Base-by-base conservation (phyloP, 495 filamentous ascomycete genomes). In the Xylaria intraflava region DNA sequence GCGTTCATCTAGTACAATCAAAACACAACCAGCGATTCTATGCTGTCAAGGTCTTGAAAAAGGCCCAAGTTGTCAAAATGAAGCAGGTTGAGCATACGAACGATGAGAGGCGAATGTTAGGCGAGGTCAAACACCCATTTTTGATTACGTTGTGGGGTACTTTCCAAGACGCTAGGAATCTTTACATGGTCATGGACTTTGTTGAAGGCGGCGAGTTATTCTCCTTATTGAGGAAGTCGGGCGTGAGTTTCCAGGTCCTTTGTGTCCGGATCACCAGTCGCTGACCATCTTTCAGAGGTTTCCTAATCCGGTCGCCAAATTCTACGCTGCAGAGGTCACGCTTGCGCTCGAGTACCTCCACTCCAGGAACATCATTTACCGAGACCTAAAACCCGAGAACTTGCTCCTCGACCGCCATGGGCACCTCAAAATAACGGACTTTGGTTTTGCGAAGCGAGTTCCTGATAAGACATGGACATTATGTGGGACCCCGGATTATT, bases 161-260 rank as follows among this genome's bases (percentile, higher is more conserved):
- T 16, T 98, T 96, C 69, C 90, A 97, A 68, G 94, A 97, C 60
- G 79, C 87, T 17, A 86, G 84, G 67, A 97, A 98, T 65, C 73
- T 98, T 19, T 98, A 98, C 77, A 97, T 98, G 93, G 93, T 98
- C 59, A 97, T 98, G 93, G 93, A 97, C 64, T 98, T 98, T 74
- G 89, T 98, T n/a, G 94, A 98, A 70, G 93, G 93, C 59, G 93
- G 93, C 51, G 94, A 98, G 75, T 76, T 98, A 46, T 98, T 98
- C 70, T 96, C 91, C 63, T 67, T 97, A 59, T 74, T 98, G 51
- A 82, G 94, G 52, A 96, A 96, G 72, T 96, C 92, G 33, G 94
- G 96, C 78, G 93, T 96, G 76, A 72, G 86, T 76, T 39, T 11
- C 20, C 27, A 22, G 8, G 7, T 26, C 17, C 30, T 11, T 46